Conservation (phyloP, 2,329 filamentous ascomycete genomes). For the Penicillium hordei region DNA sequence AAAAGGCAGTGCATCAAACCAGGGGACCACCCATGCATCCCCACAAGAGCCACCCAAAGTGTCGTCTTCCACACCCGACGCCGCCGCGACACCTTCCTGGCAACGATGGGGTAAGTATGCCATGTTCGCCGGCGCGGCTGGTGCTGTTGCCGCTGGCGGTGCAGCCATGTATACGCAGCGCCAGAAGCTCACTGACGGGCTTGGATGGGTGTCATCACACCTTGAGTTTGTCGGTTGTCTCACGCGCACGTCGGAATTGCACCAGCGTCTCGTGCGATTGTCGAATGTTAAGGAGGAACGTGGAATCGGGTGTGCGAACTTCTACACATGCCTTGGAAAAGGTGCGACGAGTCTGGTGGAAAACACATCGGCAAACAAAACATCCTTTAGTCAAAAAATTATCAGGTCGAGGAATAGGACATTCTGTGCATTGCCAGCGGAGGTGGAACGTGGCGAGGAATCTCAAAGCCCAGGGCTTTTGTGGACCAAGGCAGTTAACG, state of each 20-base stretch:
- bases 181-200: constrained; percentile 73
- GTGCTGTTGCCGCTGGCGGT: constrained; percentile 76
- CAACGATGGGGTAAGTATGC: constrained; percentile 81
- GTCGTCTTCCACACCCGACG: constrained; percentile 41
- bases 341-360: constrained; percentile 51
- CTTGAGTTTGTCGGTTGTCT: constrained; percentile 92
- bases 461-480: constrained; percentile 38
- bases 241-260: constrained; percentile 77
- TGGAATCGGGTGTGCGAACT: constrained; percentile 74
- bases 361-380: constrained; percentile 23
- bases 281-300: constrained; percentile 64
- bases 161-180: constrained; percentile 83
- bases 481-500: constrained; percentile 75
- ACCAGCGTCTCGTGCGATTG: constrained; percentile 68
- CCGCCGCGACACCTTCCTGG: constrained; percentile 58
- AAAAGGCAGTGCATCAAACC: constrained; percentile 29
- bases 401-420: constrained; percentile 65
- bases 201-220: constrained; percentile 82
- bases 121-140: constrained; percentile 77
- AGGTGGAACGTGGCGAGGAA: constrained; percentile 37
- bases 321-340: constrained; percentile 81
- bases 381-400: constrained; percentile 38
- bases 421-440: constrained; percentile 79
- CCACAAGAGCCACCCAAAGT: constrained; percentile 22
- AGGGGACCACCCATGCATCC: constrained; percentile 10